These are phyloP conservation scores for Lathyrus aphaca DNA, from an alignment of 306 rosid species.

Conservation along the genomic window DNA sequence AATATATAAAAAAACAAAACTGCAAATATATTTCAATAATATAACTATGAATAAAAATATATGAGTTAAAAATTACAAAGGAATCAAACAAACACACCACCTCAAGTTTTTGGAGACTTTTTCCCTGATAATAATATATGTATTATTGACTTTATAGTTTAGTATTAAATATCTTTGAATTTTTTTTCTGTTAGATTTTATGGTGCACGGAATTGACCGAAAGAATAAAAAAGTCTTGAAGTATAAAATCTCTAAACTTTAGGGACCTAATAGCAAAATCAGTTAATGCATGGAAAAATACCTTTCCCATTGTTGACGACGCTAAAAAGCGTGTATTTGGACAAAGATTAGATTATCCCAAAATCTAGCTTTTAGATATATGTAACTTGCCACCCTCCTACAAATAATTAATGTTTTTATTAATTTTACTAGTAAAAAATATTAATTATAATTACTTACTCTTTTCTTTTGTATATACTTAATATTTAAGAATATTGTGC, in stretches of 20 bases:
- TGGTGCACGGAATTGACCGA: not conserved
- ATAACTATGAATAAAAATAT: too few relatives aligned
- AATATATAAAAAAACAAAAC: too few relatives aligned
- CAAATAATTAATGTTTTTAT: not conserved
- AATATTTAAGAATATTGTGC: not conserved
- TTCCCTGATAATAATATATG: too few relatives aligned
- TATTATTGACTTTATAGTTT: too few relatives aligned
- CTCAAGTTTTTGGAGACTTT: too few relatives aligned
- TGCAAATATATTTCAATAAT: too few relatives aligned
- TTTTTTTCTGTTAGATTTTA: not conserved
- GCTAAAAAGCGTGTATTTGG: not conserved
- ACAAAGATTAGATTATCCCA: not conserved
- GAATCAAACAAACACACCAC: too few relatives aligned
- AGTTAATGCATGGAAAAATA: not conserved
- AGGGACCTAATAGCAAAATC: not conserved
- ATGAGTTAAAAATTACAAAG: too few relatives aligned
- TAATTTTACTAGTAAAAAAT: not conserved
- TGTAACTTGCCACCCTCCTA: constrained; percentile 2
- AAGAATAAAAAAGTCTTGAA: not conserved
- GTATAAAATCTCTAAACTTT: not conserved
- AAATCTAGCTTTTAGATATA: not conserved
- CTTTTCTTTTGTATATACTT: too few relatives aligned
- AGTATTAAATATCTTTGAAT: not conserved
- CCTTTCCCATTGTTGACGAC: not conserved
- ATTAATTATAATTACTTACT: not conserved